A percentile compares a stretch with the other conserved stretches of the same genome.
Evolutionary conservation across 768 basidiomycete genomes (phyloP).

Genomic region (Xerocomellus dryophilus): DNA sequence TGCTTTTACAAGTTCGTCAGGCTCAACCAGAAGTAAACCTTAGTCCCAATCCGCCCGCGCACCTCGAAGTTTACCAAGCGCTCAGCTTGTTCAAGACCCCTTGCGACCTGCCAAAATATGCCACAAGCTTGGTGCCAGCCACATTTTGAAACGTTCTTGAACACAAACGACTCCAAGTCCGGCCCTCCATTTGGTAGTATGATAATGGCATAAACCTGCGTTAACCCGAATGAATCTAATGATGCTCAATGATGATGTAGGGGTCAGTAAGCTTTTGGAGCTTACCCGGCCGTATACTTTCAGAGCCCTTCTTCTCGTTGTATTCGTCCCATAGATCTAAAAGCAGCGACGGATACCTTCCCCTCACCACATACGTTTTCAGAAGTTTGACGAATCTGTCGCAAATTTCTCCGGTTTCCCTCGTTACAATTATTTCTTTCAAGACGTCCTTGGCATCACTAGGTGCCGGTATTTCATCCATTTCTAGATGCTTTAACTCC

Average conservation of each 20-base stretch:
- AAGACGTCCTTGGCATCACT: constrained; percentile 74
- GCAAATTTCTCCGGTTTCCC: constrained; percentile 72
- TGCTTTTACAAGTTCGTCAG: constrained; percentile 53
- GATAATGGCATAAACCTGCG: constrained; percentile 86
- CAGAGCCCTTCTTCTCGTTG: constrained; percentile 67
- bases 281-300: constrained; percentile 82
- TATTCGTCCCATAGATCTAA: constrained; percentile 88
- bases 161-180: constrained; percentile 84
- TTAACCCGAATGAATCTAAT: constrained; percentile 68
- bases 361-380: constrained; percentile 83
- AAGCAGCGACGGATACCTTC: constrained; percentile 76
- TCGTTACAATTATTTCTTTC: constrained; percentile 77
- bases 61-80: constrained; percentile 85
- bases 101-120: constrained; percentile 87
- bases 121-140: constrained; percentile 88
- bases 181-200: constrained; percentile 87
- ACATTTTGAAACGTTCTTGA: constrained; percentile 50
- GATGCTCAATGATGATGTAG: constrained; percentile 6
- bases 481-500: constrained; percentile 25
- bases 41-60: constrained; percentile 16
- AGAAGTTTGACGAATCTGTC: constrained; percentile 77
- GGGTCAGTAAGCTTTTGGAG: neutral
- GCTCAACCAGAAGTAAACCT: neutral
- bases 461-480: constrained; percentile 58
- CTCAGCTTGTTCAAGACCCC: constrained; percentile 77